Percentiles rank a stretch among this genome's conserved stretches.
phyloP scores from a whole-genome alignment of 2,329 filamentous ascomycete genomes.

The Graphilbum ipis-grandicollis region DNA sequence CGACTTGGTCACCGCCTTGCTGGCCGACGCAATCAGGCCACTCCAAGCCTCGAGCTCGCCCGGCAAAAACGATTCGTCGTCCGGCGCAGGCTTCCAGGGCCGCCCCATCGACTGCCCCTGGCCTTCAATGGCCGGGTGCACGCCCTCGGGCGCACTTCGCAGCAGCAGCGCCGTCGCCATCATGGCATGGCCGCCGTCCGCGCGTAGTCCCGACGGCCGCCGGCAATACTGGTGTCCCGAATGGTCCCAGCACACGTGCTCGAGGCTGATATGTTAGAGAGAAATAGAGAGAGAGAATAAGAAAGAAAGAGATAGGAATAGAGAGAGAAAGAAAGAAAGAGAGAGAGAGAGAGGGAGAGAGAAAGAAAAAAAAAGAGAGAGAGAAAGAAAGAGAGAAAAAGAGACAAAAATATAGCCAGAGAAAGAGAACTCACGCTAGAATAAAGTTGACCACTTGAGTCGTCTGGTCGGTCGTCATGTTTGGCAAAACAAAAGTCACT shows the following conservation, averaged over 20 bases:
- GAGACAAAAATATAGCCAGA: neutral
- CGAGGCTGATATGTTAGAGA: constrained; percentile 20
- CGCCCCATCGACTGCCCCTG: constrained; percentile 6
- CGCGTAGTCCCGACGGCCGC: neutral
- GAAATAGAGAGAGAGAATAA: neutral
- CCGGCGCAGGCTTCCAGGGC: neutral
- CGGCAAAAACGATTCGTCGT: neutral
- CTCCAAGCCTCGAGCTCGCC: too few species aligned
- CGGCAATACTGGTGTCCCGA: constrained; percentile 18
- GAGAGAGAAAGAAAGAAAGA: neutral
- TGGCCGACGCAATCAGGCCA: too few species aligned
- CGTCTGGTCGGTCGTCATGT: constrained; percentile 21
- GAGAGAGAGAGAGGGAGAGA: neutral
- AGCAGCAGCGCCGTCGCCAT: constrained; percentile 27
- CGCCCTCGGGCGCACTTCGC: constrained; percentile 18
- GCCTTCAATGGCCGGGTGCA: constrained; percentile 13
- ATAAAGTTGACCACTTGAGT: constrained; percentile 34
- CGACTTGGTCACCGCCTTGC: too few species aligned
- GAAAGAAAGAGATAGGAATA: neutral
- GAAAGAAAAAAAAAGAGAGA: neutral
- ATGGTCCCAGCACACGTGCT: constrained; percentile 35
- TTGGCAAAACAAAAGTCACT: too few species aligned
- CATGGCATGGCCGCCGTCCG: constrained; percentile 22
- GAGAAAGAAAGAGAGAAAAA: neutral
- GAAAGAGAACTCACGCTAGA: constrained; percentile 23